Evolutionary conservation across 164 flowering plant genomes (phyloP).

Genomic region (Magnolia changhungtana): DNA sequence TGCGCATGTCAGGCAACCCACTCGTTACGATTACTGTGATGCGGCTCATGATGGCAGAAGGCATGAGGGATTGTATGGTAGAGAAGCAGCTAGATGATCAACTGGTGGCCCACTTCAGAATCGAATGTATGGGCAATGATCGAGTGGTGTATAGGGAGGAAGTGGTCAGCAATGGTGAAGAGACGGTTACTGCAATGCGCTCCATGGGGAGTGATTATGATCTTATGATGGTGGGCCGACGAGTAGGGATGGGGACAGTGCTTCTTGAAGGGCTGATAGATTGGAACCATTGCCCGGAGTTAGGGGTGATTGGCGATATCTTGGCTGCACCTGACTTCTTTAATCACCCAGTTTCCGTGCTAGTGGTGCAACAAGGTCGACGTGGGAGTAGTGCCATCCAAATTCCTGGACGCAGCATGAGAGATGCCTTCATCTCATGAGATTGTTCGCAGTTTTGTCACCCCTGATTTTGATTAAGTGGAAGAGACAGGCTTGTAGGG

Average conservation of each 20-base stretch:
- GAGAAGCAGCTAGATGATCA: conserved; percentile 5
- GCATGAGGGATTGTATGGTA: conserved; percentile 7
- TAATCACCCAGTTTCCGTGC: not conserved
- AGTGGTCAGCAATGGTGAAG: not conserved
- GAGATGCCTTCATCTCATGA: no score
- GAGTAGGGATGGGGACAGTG: not conserved
- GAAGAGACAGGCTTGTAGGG: no score
- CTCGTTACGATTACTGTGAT: conserved; percentile 60
- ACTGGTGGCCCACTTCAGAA: not conserved
- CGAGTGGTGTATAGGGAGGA: conserved; percentile 5
- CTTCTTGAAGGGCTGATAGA: not conserved
- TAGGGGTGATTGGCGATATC: conserved; percentile 8
- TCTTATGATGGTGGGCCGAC: conserved; percentile 9
- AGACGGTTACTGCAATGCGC: not conserved
- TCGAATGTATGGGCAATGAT: not conserved
- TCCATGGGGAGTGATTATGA: not conserved
- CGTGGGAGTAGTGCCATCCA: no score
- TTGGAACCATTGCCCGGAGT: conserved; percentile 4
- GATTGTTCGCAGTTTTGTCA: no score
- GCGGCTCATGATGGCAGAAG: conserved; percentile 39
- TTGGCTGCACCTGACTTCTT: not conserved
- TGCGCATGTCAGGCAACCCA: conserved; percentile 53
- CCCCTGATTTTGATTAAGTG: no score
- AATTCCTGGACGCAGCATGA: no score
- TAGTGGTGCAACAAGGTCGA: not conserved